Evolutionary conservation across 2,329 filamentous ascomycete species (phyloP), one percentile per base, ranked within the genome.

Genomic region (Fusarium sp.): DNA sequence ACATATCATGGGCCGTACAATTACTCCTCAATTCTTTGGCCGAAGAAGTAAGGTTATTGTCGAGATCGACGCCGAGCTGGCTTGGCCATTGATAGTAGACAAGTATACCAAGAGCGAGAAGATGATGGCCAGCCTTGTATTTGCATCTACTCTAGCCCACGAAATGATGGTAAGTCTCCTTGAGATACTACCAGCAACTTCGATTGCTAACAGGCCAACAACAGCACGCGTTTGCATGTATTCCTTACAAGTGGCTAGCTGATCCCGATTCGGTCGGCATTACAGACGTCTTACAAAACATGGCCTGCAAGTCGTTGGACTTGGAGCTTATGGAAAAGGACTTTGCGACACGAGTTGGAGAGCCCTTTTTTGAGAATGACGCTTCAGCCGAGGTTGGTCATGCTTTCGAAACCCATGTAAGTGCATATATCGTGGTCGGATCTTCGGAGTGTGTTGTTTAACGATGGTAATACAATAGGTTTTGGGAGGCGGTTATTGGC

Each of bases 121-220:
- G 49, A 51, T 72, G 33, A 67, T 75, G 67, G 47, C 64, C 5
- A 75, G 57, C 40, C 57, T 69, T 34, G 36, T 65, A 11, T 31
- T 75, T 14, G 72, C 75, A 4, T 31, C 45, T 2, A 72, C 73
- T 4, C 39, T 78, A 9, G 56, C 71, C 13, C 76, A 78, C 22
- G 76, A 78, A 53, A 24, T 78, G 8, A 72, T 75, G 45, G 76
- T 77, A 46, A 71, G 76, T 21, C 31, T 21, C n/a, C 33, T 33
- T 2, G 6, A 21, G 7, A 24, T 21, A 21, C 26, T 2, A n/a
- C 22, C 15, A 31, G 6, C 17, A 50, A 8, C 19, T 39, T 28
- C 2, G 9, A 22, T 33, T 6, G 28, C 55, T 73, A 19, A 72
- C 44, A 26, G 7, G 17, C 38, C 13, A 17, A 43, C 38, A 26